phyloP scores from a whole-genome alignment of 148 eudicot genomes.

The Fagopyrum homotropicum region DNA sequence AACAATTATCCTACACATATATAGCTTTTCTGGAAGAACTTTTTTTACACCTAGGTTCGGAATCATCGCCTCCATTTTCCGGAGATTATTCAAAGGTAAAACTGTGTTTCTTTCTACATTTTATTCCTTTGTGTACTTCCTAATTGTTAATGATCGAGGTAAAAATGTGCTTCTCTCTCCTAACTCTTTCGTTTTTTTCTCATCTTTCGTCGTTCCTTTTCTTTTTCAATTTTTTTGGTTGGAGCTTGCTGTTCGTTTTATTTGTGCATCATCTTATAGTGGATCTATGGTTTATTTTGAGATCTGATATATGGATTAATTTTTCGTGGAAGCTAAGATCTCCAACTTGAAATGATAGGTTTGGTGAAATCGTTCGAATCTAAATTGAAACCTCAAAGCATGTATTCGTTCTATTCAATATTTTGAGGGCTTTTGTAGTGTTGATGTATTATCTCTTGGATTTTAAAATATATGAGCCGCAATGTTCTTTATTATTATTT shows the following conservation, averaged over 20 bases:
- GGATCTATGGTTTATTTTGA: constrained; percentile 20
- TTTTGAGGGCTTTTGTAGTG: constrained; percentile 11
- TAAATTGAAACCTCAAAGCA: constrained; percentile 11
- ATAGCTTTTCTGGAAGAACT: too few relatives aligned
- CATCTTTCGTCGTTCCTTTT: background rate
- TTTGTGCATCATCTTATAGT: background rate
- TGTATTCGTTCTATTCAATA: background rate
- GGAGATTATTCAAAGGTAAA: too few relatives aligned
- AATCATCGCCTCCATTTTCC: too few relatives aligned
- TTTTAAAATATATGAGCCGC: constrained; percentile 13
- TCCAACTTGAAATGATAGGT: background rate
- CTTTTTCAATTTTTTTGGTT: background rate
- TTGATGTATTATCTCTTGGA: constrained; percentile 12
- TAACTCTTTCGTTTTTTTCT: constrained; percentile 9
- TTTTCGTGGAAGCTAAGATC: constrained; percentile 21
- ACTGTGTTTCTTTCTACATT: too few relatives aligned
- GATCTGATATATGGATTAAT: constrained; percentile 13
- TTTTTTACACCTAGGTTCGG: too few relatives aligned
- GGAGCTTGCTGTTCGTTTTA: background rate
- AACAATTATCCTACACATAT: too few relatives aligned
- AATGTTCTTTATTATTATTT: background rate
- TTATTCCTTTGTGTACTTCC: too few relatives aligned
- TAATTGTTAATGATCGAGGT: too few relatives aligned
- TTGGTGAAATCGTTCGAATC: constrained; percentile 13
- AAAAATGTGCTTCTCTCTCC: constrained; percentile 10